Percentiles rank a stretch among this genome's conserved stretches.
Conservation (phyloP, 495 filamentous ascomycete genomes). For the Haplographium delicatum region DNA sequence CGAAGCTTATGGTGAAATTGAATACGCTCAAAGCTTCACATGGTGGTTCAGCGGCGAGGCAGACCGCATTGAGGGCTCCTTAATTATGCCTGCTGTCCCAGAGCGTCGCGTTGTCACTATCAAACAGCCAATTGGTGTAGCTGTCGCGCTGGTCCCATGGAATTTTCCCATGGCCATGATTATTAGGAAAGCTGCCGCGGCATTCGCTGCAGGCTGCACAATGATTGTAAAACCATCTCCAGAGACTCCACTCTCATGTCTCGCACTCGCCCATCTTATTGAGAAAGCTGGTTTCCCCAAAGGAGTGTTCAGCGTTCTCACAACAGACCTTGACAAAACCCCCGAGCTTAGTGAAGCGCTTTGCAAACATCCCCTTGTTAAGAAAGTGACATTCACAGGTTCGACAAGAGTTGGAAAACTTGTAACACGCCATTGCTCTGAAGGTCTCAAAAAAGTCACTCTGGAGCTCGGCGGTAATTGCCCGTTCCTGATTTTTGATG, state of each 20-base stretch:
- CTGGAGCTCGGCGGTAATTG: constrained; percentile 71
- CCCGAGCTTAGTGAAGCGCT: constrained; percentile 56
- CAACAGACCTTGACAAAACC: constrained; percentile 55
- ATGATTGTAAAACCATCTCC: constrained; percentile 63
- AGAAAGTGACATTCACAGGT: constrained; percentile 70
- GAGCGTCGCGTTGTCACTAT: constrained; percentile 59
- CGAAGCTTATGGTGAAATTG: constrained; percentile 51
- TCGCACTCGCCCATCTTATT: constrained; percentile 50
- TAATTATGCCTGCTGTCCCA: constrained; percentile 46
- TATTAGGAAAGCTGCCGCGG: constrained; percentile 59
- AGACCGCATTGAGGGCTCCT: constrained; percentile 59
- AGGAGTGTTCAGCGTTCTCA: constrained; percentile 55
- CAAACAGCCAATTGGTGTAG: constrained; percentile 62
- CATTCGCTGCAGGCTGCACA: constrained; percentile 65
- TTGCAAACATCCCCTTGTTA: constrained; percentile 55
- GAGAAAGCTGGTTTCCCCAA: constrained; percentile 50
- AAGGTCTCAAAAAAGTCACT: constrained; percentile 62
- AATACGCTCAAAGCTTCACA: constrained; percentile 52
- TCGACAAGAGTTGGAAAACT: constrained; percentile 55
- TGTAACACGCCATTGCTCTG: constrained; percentile 43
- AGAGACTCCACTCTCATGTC: constrained; percentile 52
- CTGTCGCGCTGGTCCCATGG: constrained; percentile 58
- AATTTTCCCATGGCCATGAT: constrained; percentile 57
- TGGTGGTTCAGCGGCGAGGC: constrained; percentile 64
- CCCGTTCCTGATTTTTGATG: constrained; percentile 67